Evolutionary conservation across 2,329 filamentous ascomycete genomes (phyloP).

Genomic region (Cyclaneusma minus): DNA sequence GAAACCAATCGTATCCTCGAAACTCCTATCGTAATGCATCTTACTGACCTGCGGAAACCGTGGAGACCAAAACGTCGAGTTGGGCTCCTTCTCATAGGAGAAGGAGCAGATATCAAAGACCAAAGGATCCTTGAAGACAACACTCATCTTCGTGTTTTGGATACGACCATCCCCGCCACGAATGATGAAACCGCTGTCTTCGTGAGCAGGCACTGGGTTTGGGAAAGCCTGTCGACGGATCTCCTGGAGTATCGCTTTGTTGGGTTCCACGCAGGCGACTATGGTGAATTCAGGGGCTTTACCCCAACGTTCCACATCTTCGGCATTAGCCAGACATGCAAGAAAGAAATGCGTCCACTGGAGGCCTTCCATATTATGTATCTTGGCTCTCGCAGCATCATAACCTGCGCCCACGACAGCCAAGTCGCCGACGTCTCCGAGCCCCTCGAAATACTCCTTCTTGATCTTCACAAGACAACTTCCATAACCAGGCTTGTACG

Average conservation of each 20-base stretch:
- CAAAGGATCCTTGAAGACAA: constrained; percentile 52
- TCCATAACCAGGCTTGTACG: constrained; percentile 19
- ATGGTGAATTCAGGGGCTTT: constrained; percentile 47
- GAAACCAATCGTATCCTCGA: constrained; percentile 53
- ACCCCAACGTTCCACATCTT: constrained; percentile 33
- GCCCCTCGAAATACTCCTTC: constrained; percentile 64
- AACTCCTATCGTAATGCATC: constrained; percentile 61
- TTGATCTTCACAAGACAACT: constrained; percentile 67
- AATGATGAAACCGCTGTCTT: constrained; percentile 28
- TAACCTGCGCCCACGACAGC: constrained; percentile 63
- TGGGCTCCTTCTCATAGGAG: constrained; percentile 58
- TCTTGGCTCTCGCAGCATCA: constrained; percentile 44
- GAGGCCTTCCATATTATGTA: constrained; percentile 35
- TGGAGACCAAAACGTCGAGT: constrained; percentile 56
- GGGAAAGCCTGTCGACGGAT: constrained; percentile 34
- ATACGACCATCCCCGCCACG: constrained; percentile 29
- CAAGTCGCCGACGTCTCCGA: constrained; percentile 76
- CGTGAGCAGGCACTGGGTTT: constrained; percentile 20
- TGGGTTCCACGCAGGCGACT: constrained; percentile 46
- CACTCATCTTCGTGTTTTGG: constrained; percentile 25
- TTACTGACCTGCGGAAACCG: constrained; percentile 66
- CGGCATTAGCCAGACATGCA: constrained; percentile 58
- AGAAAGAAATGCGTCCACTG: constrained; percentile 72
- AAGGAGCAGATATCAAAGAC: constrained; percentile 72
- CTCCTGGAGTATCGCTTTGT: constrained; percentile 30